Conservation (phyloP, 129 eudicot genomes). For the Saposhnikovia divaricata region DNA sequence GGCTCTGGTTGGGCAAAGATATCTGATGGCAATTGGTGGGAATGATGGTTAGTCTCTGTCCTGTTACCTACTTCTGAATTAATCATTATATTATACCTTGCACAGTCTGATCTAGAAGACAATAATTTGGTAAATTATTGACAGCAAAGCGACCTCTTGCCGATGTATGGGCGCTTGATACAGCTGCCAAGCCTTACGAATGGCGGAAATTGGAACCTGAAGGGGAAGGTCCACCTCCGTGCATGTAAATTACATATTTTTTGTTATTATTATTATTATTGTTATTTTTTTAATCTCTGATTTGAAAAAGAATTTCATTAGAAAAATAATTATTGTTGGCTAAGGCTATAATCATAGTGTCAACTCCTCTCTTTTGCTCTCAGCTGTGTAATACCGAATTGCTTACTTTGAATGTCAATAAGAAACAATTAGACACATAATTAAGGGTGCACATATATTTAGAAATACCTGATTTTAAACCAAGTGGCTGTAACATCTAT, state of each 20-base stretch:
- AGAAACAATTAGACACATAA: neutral
- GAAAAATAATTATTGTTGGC: neutral
- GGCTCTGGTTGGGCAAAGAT: conserved; percentile 97
- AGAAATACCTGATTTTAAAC: neutral
- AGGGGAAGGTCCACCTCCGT: conserved; percentile 99
- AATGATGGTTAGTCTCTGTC: conserved; percentile 66
- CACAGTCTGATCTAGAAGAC: neutral
- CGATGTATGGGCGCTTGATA: conserved; percentile 98
- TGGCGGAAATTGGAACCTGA: conserved; percentile 97
- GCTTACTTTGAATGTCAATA: neutral
- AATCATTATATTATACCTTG: neutral
- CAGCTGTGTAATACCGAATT: neutral
- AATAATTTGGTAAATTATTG: conserved; percentile 9
- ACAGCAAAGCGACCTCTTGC: conserved; percentile 96
- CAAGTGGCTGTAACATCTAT: neutral
- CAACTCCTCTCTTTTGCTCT: neutral
- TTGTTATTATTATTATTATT: too few relatives aligned
- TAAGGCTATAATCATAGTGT: neutral
- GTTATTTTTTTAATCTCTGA: neutral
- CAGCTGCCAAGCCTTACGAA: conserved; percentile 98
- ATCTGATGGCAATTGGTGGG: conserved; percentile 98
- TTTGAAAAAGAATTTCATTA: neutral
- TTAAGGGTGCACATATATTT: neutral
- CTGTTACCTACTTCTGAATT: neutral
- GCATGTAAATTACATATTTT: conserved; percentile 53